phyloP scores from a whole-genome alignment of 768 basidiomycete genomes.

The Russula dissimulans region DNA sequence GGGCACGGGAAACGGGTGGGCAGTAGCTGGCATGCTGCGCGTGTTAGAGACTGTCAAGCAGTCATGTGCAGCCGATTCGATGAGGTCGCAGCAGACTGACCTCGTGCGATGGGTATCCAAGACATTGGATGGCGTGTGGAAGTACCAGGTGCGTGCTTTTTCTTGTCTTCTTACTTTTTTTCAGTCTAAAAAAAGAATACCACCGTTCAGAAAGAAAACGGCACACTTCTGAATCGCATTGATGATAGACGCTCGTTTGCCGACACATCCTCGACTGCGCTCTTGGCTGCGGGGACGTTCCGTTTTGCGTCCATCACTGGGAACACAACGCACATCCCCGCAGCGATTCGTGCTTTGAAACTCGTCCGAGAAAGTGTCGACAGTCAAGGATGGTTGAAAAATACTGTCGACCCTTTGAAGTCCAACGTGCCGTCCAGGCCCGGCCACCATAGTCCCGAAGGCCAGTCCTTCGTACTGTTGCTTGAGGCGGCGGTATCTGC shows the following conservation, averaged over 20 bases:
- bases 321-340: conserved; percentile 29
- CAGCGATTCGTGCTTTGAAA: conserved; percentile 34
- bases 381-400: conserved; percentile 19
- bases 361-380: conserved; percentile 33
- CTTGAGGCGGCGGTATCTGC: conserved; percentile 16
- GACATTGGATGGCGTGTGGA: conserved; percentile 37
- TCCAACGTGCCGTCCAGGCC: conserved; percentile 7
- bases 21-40: conserved; percentile 55
- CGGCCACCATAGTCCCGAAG: conserved; percentile 17
- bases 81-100: conserved; percentile 34
- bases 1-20: conserved; percentile 67
- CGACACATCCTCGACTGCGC: conserved; percentile 47
- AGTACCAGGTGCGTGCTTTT: conserved; percentile 30
- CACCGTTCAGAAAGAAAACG: conserved; percentile 30
- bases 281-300: conserved; percentile 48
- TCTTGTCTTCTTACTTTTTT: background rate
- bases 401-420: conserved; percentile 10
- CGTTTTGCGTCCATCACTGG: conserved; percentile 40
- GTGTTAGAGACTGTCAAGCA: conserved; percentile 46
- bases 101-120: conserved; percentile 47
- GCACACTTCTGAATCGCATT: conserved; percentile 46
- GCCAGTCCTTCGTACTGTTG: conserved; percentile 20
- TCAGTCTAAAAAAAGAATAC: too few species aligned
- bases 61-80: conserved; percentile 29
- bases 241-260: conserved; percentile 40